Base-by-base conservation (phyloP, 2,329 filamentous ascomycete genomes). In the Talaromyces funiculosus region DNA sequence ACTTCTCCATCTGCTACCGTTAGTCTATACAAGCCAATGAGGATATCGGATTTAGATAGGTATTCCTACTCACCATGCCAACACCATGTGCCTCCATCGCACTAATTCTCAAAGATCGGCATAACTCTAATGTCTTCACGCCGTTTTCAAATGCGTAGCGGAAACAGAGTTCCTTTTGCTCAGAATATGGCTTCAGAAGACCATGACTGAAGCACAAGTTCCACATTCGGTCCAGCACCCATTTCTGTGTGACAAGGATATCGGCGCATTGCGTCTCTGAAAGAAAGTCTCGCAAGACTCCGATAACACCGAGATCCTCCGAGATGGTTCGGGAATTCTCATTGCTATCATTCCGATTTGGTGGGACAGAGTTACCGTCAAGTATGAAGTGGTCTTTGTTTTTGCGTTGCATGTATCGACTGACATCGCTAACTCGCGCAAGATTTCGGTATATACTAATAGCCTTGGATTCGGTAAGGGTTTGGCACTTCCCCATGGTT, bases 391-490 rank as follows among this genome's bases (percentile, higher is more conserved):
- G 42, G 22, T 45, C 42, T 3, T 45, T 45, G 12, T 45, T 24
- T 6, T 26, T 45, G 12, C 72, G 45, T 75, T 73, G 7, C 72
- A 73, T 53, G 16, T 73, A 71, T 57, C 73, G 68, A 64, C 69
- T 73, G 24, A 66, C 69, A 66, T 72, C 69, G 62, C 64, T 72
- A 59, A 70, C 70, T 37, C 58, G 68, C 53, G 53, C 67, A 54
- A 69, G 71, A 62, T 69, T 78, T 59, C 69, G 72, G 66, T 67
- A 70, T 61, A 69, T 77, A 49, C 65, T 69, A 65, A 69, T 63
- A 58, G 69, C 75, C 79, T 96, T 66, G 87, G 84, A 5, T 71
- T 90, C 63, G 81, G 89, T 54, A 81, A 89, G 73, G 80, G 91
- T 67, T 70, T 90, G 60, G 78, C 88, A 55, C 87, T 87, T 71